Evolutionary conservation across 768 basidiomycete genomes (phyloP).

Genomic region (Rubroboletus satanas): DNA sequence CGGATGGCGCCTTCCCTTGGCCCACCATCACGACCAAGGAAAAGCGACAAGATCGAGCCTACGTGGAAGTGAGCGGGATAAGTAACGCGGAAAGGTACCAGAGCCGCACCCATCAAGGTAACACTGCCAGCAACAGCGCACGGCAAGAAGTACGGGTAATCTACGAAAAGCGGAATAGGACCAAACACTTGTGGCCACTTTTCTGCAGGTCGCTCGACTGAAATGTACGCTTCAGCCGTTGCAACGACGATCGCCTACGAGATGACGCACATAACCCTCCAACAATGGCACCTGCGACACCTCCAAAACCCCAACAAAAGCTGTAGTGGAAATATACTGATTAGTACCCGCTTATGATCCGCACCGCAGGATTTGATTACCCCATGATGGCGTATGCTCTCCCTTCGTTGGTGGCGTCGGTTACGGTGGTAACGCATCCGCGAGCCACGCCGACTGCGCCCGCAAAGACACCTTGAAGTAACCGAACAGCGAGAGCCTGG

Average conservation of each 20-base stretch:
- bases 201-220: conserved; percentile 77
- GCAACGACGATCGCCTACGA: background rate
- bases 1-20: conserved; percentile 83
- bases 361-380: conserved; percentile 30
- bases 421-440: conserved; percentile 80
- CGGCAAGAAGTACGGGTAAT: conserved; percentile 89
- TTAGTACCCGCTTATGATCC: conserved; percentile 2
- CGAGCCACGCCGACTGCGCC: conserved; percentile 95
- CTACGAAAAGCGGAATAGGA: conserved; percentile 59
- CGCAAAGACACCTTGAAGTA: conserved; percentile 88
- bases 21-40: conserved; percentile 89
- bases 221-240: conserved; percentile 9
- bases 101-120: conserved; percentile 59
- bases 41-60: conserved; percentile 87
- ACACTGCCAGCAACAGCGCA: conserved; percentile 74
- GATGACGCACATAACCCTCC: conserved; percentile 70
- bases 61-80: background rate
- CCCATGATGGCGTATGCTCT: conserved; percentile 93
- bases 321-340: conserved; percentile 32
- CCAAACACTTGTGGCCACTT: conserved; percentile 84
- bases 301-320: conserved; percentile 96
- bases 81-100: background rate
- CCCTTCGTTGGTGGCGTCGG: conserved; percentile 89
- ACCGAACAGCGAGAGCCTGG: conserved; percentile 80
- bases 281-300: conserved; percentile 84